Base-by-base conservation (phyloP, 805 yeast species). In the Metschnikowia hibisci region DNA sequence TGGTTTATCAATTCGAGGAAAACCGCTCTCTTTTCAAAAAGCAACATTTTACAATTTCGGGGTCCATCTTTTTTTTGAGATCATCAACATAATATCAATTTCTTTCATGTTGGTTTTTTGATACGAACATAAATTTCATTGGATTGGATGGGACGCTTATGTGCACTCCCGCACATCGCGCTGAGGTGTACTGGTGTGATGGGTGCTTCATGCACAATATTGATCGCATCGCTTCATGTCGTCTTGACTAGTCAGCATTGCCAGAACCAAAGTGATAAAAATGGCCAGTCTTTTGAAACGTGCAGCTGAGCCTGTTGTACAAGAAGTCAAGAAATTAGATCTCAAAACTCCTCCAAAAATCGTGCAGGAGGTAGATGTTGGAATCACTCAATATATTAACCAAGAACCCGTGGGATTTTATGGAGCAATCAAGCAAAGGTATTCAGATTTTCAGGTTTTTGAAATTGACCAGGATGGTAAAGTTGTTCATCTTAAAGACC, bases 391-490 rank as follows among this genome's bases (percentile, higher is more conserved):
- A 40, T 90, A 69, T 54, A 64, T 88, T 28, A 78, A 80, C 37
- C 62, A 71, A 8, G 45, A 44, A 20, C 45, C 58, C 29, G 57
- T 57, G 2, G 95, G 96, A 3, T 87, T 93, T 50, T 61, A 62
- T 13, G 99, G 98, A 2, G 73, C 76, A 11, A 71, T 93, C 54
- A 93, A 93, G 62, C 95, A 87, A 58, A 72, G 96, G 48, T 90
- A 89, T 64, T 83, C 96, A 10, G 99, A 93, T 61, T 93, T 93
- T 61, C 74, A 87, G 58, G 99, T 93, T 34, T 87, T 89, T 63
- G 99, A 93, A 63, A 84, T 93, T 44, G 84, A 74, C 47, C 53
- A 65, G 25, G 66, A 77, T 16, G 95, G 87, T 1, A 64, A 77
- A 2, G 96, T 89, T 2, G 76, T 90, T 10, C 90, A 82, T 60